These are phyloP conservation scores for Echites panduratus DNA, from an alignment of 257 asterid genomes.

Conservation along the genomic window DNA sequence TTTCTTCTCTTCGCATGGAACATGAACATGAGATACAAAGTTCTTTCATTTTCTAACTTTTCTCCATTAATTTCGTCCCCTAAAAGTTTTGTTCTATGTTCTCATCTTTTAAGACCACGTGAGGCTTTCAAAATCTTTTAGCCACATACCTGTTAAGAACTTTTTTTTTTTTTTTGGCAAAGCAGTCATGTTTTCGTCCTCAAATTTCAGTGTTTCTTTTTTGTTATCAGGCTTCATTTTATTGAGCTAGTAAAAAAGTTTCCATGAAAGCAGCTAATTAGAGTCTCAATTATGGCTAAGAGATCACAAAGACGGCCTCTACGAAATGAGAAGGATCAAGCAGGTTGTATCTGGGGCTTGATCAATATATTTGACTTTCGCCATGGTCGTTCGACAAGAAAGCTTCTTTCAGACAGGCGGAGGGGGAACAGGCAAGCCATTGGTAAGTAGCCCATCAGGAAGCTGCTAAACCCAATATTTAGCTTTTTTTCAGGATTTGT, in stretches of 20 bases:
- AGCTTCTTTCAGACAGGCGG: slow-evolving; percentile 65
- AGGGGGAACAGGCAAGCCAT: slow-evolving; percentile 35
- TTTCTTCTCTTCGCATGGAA: neutral
- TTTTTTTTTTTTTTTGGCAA: neutral
- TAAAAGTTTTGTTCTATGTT: neutral
- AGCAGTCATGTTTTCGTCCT: neutral
- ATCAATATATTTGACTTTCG: slow-evolving; percentile 80
- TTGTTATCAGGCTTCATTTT: slow-evolving; percentile 17
- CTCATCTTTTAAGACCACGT: neutral
- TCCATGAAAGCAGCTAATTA: slow-evolving; percentile 21
- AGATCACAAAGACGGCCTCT: slow-evolving; percentile 49
- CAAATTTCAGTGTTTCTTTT: neutral
- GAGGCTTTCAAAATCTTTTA: neutral
- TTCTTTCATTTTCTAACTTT: neutral
- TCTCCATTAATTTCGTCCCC: neutral
- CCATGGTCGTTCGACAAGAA: slow-evolving; percentile 60
- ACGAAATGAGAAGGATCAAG: slow-evolving; percentile 57
- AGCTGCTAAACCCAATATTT: neutral
- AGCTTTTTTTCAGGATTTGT: neutral
- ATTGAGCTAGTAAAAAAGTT: slow-evolving; percentile 16
- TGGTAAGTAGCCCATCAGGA: slow-evolving; percentile 39
- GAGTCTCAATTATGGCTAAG: slow-evolving; percentile 56
- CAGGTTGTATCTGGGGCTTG: slow-evolving; percentile 80
- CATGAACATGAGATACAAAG: neutral
- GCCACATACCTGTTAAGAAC: neutral